Conservation (phyloP, 2,329 filamentous ascomycete species). For the Aspergillus luchuensis region DNA sequence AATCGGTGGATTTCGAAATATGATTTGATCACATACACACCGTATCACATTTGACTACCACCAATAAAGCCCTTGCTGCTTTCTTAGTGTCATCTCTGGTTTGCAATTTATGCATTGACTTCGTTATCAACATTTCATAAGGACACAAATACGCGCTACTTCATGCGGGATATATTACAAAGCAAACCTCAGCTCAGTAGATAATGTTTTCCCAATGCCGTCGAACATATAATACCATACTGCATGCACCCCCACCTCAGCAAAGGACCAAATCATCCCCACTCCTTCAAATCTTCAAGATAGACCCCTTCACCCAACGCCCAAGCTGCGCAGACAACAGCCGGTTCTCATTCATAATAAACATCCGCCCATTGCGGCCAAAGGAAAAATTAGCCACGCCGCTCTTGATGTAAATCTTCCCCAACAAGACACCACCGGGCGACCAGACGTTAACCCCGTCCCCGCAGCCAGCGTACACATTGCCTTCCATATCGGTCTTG, state of each 20-base stretch:
- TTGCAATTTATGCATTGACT: too few relatives aligned
- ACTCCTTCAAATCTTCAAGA: neutral
- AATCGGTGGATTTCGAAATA: too few relatives aligned
- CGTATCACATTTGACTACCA: too few relatives aligned
- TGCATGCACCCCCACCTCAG: neutral
- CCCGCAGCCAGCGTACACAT: constrained; percentile 57
- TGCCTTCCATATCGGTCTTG: constrained; percentile 55
- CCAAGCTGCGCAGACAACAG: constrained; percentile 48
- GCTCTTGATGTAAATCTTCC: constrained; percentile 58
- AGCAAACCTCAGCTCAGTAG: too few relatives aligned
- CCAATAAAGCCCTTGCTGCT: too few relatives aligned
- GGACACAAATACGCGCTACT: too few relatives aligned
- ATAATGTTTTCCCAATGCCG: too few relatives aligned
- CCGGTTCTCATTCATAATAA: constrained; percentile 50
- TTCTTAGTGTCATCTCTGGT: too few relatives aligned
- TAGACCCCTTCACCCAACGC: neutral
- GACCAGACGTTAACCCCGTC: constrained; percentile 59
- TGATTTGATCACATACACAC: too few relatives aligned
- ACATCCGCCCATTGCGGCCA: constrained; percentile 36
- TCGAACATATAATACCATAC: too few relatives aligned
- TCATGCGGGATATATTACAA: too few relatives aligned
- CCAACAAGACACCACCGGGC: constrained; percentile 50
- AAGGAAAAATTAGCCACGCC: constrained; percentile 54
- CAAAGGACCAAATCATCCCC: neutral
- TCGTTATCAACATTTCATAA: too few relatives aligned